phyloP scores from a whole-genome alignment of 2,329 filamentous ascomycete species.

The Coleophoma crateriformis region DNA sequence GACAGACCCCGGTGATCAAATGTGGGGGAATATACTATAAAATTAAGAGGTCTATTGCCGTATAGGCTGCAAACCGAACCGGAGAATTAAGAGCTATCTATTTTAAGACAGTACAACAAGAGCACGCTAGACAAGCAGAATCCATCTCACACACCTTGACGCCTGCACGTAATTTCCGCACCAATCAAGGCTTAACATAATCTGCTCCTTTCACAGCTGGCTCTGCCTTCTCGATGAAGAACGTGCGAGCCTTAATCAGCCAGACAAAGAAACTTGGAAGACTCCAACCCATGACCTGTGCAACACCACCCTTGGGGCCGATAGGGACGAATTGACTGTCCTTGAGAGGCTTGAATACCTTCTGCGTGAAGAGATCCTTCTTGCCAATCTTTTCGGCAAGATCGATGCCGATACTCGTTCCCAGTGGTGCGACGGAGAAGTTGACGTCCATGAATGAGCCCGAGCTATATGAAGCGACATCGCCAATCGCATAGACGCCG shows the following conservation, averaged over 20 bases:
- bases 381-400: slow-evolving; percentile 18
- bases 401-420: slow-evolving; percentile 40
- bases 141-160: no score
- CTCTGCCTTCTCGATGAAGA: slow-evolving; percentile 24
- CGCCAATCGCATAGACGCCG: slow-evolving; percentile 31
- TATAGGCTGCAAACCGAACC: no score
- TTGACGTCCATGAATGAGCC: slow-evolving; percentile 35
- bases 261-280: slow-evolving; percentile 30
- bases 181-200: slow-evolving; percentile 7
- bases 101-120: neutral
- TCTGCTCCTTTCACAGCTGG: slow-evolving; percentile 2
- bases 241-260: slow-evolving; percentile 30
- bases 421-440: slow-evolving; percentile 31
- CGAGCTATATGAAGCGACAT: slow-evolving; percentile 36
- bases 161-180: no score
- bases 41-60: no score
- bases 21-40: neutral
- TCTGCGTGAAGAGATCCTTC: slow-evolving; percentile 2
- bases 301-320: slow-evolving; percentile 31
- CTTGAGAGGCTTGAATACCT: slow-evolving; percentile 24
- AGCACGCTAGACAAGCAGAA: neutral
- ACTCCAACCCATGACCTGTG: slow-evolving; percentile 28
- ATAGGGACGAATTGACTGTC: slow-evolving; percentile 33
- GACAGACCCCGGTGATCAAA: neutral
- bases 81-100: neutral